A percentile compares a stretch with the other conserved stretches of the same genome.
Evolutionary conservation across 192 early-diverging fungal genomes (phyloP).

Genomic region (Coemansia sp.): DNA sequence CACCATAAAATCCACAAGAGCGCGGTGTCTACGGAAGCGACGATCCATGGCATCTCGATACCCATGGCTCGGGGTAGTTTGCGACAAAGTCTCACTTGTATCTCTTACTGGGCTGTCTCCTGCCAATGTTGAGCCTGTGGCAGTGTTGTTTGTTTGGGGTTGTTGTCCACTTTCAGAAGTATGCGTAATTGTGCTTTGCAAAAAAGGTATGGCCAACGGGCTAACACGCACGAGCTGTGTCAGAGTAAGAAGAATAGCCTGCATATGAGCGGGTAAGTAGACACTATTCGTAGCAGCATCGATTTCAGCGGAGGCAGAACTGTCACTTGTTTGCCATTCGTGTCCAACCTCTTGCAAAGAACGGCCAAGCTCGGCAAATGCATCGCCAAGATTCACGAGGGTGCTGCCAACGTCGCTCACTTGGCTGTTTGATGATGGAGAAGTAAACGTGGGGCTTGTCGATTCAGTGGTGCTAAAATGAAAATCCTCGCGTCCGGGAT

Average conservation of each 20-base stretch:
- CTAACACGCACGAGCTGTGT: conserved; percentile 14
- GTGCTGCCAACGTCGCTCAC: conserved; percentile 21
- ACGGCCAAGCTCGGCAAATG: conserved; percentile 42
- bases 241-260: conserved; percentile 15
- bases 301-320: neutral
- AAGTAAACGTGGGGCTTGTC: conserved; percentile 18
- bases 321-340: conserved; percentile 23
- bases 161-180: neutral
- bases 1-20: conserved; percentile 1
- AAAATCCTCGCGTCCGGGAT: conserved; percentile 25
- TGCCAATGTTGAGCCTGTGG: neutral
- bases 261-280: conserved; percentile 18
- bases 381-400: conserved; percentile 33
- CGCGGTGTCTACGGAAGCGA: neutral
- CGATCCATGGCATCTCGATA: neutral
- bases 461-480: conserved; percentile 10
- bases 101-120: neutral
- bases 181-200: conserved; percentile 21
- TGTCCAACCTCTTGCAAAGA: conserved; percentile 31
- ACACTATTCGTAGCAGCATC: neutral
- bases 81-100: neutral
- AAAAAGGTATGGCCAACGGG: conserved; percentile 27
- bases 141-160: neutral
- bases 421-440: conserved; percentile 13
- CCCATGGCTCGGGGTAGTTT: neutral